Percentiles rank a stretch among this genome's conserved stretches.
Conservation (phyloP, 352 stramenopile species). For the Globisporangium takayamanum region DNA sequence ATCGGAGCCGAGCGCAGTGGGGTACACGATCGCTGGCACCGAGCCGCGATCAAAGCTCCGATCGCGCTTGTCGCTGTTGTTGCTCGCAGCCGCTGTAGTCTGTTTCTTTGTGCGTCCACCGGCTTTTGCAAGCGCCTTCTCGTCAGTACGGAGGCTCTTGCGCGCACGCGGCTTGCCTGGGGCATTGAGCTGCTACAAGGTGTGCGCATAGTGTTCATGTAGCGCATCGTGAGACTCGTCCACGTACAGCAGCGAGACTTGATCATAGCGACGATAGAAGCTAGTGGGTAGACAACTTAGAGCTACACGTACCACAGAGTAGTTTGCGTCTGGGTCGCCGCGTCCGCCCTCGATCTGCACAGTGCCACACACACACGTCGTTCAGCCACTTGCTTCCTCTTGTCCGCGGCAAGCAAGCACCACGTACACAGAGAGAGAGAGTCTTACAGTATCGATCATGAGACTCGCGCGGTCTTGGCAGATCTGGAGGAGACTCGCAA, state of each 20-base stretch:
- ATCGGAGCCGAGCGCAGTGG: neutral
- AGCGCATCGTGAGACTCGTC: too few species aligned
- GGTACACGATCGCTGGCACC: conserved; percentile 10
- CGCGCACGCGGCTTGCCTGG: neutral
- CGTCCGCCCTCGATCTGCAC: conserved; percentile 59
- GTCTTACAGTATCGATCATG: conserved; percentile 71
- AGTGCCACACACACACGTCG: neutral
- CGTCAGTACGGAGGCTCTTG: neutral
- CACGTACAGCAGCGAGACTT: too few species aligned
- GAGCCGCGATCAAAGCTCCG: conserved; percentile 33
- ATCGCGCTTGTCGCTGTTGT: conserved; percentile 14
- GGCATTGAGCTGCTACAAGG: neutral
- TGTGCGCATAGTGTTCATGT: too few species aligned
- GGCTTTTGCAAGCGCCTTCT: neutral
- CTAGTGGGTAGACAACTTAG: neutral
- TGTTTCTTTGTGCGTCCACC: conserved; percentile 2
- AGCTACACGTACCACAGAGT: conserved; percentile 32
- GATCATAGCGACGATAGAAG: neutral
- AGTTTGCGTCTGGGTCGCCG: conserved; percentile 60
- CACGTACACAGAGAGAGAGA: neutral
- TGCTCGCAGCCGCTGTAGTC: neutral
- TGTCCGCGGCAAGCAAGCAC: neutral
- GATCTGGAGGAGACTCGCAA: conserved; percentile 56
- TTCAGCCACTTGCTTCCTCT: too few species aligned
- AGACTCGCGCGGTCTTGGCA: conserved; percentile 60